Evolutionary conservation across 2,329 filamentous ascomycete genomes (phyloP).

Genomic region (Cyphellophora attinorum): DNA sequence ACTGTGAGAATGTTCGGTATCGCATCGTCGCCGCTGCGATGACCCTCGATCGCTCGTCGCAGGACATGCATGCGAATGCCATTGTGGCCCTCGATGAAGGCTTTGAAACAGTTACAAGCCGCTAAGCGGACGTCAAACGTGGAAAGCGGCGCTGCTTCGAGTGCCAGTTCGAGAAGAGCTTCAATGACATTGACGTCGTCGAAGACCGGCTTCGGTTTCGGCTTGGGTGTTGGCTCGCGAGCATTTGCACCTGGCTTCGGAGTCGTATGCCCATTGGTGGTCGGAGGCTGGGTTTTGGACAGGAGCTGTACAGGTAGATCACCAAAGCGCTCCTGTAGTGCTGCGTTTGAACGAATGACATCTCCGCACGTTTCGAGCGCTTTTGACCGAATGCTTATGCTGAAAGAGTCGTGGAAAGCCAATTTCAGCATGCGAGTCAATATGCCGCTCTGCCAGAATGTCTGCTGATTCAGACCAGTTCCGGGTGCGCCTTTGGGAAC

Average conservation of each 20-base stretch:
- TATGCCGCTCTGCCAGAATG: conserved; percentile 76
- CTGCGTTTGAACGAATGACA: conserved; percentile 70
- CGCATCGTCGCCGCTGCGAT: conserved; percentile 66
- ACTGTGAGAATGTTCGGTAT: conserved; percentile 83
- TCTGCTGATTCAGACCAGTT: conserved; percentile 71
- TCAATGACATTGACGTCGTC: conserved; percentile 68
- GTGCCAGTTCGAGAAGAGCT: conserved; percentile 71
- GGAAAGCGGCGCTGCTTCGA: conserved; percentile 57
- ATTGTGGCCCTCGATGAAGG: conserved; percentile 76
- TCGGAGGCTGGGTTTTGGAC: conserved; percentile 18
- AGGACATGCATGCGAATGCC: conserved; percentile 81
- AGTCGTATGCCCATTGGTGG: conserved; percentile 25
- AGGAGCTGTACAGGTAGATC: conserved; percentile 61
- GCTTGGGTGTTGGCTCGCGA: conserved; percentile 6
- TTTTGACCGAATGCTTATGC: conserved; percentile 71
- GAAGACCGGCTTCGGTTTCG: conserved; percentile 5
- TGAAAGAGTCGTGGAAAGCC: conserved; percentile 65
- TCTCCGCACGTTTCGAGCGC: conserved; percentile 79
- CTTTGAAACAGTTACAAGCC: conserved; percentile 82
- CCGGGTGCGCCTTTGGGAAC: conserved; percentile 70
- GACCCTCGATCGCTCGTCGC: conserved; percentile 77
- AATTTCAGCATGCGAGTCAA: conserved; percentile 71
- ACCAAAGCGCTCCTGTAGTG: conserved; percentile 80
- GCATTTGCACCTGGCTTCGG: conserved; percentile 2
- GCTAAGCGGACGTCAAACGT: conserved; percentile 74